A percentile compares a stretch with the other conserved stretches of the same genome.
Conservation (phyloP, 441 rosid genomes). For the Caryocar brasiliense region DNA sequence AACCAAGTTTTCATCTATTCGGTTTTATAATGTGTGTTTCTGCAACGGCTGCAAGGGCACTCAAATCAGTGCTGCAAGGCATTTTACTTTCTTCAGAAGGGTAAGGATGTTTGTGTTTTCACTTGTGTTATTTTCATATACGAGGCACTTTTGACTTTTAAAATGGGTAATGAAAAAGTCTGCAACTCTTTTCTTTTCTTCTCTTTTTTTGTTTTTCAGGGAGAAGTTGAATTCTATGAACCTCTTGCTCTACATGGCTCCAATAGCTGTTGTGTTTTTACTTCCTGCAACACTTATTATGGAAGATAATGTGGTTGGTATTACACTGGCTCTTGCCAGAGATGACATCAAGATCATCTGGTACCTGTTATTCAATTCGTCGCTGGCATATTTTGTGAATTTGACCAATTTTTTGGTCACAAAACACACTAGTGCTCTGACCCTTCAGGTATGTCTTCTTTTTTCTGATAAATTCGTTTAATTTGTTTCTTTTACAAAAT, state of each 20-base stretch:
- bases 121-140: not conserved
- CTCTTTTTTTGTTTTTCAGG: conserved; percentile 12
- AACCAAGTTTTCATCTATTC: conserved; percentile 89
- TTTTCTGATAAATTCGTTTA: not conserved
- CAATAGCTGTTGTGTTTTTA: conserved; percentile 47
- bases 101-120: conserved; percentile 32
- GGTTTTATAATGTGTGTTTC: conserved; percentile 85
- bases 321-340: conserved; percentile 44
- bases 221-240: conserved; percentile 60
- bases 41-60: conserved; percentile 95
- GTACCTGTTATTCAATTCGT: conserved; percentile 44
- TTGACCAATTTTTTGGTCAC: conserved; percentile 47
- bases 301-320: conserved; percentile 54
- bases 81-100: conserved; percentile 94
- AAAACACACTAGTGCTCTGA: conserved; percentile 37
- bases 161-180: conserved; percentile 19
- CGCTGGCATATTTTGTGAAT: conserved; percentile 41
- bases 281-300: conserved; percentile 49
- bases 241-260: conserved; percentile 51
- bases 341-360: conserved; percentile 40
- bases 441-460: conserved; percentile 32
- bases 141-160: no score
- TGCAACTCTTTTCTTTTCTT: no score
- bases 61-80: conserved; percentile 89
- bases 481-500: no score